Base-by-base conservation (phyloP, 768 basidiomycete genomes). In the Porphyrellus cyaneotinctus region DNA sequence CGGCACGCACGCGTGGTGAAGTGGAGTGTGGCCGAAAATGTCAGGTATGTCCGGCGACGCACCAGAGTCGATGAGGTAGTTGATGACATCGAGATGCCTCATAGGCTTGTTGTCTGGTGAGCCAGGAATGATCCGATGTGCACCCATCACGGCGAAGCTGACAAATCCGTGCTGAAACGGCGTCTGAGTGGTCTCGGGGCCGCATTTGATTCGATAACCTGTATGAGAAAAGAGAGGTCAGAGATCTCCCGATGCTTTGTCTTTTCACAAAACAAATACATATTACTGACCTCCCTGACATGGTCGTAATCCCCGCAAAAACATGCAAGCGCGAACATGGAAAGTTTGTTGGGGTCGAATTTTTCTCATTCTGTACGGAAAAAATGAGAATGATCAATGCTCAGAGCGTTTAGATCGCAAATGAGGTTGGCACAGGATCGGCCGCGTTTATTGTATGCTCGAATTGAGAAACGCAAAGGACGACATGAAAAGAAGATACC, bases 11-110 rank as follows among this genome's bases (percentile, higher is more conserved):
- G 71, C 67, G 58, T 81, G 80, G 41, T 78, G 73, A 4, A 82
- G 71, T 1, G 82, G 75, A 1, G 78, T 82, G 64, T 69, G 69
- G 3, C 78, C 78, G 9, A 64, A 70, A 37, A 83, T 74, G 51
- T 82, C 82, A 2, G 65, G 64, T 1, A 71, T 22, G 45, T 80
- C 69, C 4, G 70, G 62, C 4, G 77, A 67, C 0, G 74, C 67
- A 12, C 79, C 79, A 0, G 62, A 53, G 0, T 70, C 60, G 35
- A 82, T 65, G 22, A 84, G 73, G 44, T 68, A 72, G 36, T 65
- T 58, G 47, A 82, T 65, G 14, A 71, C 64, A 6, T 72, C 75
- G 17, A 60, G 35, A 51, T 76, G 70, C 41, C 64, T 58, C 33
- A 65, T 47, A 4, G 51, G 54, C 6, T 28, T 4, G 9, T 11